Evolutionary conservation across 306 rosid genomes (phyloP), one percentile per base, ranked within the genome.

Genomic region (Herpetospermum pedunculosum): DNA sequence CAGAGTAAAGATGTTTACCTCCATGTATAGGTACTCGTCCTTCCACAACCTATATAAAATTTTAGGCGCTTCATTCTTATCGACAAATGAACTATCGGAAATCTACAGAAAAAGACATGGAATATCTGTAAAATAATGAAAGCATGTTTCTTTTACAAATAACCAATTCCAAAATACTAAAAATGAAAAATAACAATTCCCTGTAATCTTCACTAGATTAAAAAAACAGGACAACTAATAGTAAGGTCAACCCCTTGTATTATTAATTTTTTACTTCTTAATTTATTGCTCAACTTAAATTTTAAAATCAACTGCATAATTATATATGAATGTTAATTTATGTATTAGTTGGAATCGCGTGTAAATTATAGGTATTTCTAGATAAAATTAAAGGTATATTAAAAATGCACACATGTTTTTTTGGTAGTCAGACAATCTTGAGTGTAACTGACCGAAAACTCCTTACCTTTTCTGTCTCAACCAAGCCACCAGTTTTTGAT

Each of bases 1-100:
- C 13, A 37, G 25, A 76, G 44, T 40, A 76, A 74, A 63, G 44
- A 70, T 59, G 38, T n/a, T 82, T 78, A 94, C 97, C 97, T 94
- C 96, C 97, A 89, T 86, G 62, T 84, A 81, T 83, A 94, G 80
- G 84, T 89, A 94, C 41, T 89, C 86, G 76, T 94, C 97, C 81
- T 85, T 84, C 97, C 89, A 87, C 83, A 94, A 78, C 87, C 73
- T 85, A 73, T 21, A 81, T 19, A 94, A 87, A 76, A 83, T 80
- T 82, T 80, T 91, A 44, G 94, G 94, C 32, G 97, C 82, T 37
- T 94, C 94, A 74, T 77, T 94, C 83, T 89, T 89, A 21, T 91
- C 98, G 5, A 91, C 92, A 74, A 91, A 87, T 44, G 96, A 77
- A 74, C 80, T 63, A 47, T 87, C 94, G 47, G 98, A 82, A 79